A percentile compares a stretch with the other conserved stretches of the same genome.
Conservation (phyloP, 305 asterid species). For the Fraxinus floribunda region DNA sequence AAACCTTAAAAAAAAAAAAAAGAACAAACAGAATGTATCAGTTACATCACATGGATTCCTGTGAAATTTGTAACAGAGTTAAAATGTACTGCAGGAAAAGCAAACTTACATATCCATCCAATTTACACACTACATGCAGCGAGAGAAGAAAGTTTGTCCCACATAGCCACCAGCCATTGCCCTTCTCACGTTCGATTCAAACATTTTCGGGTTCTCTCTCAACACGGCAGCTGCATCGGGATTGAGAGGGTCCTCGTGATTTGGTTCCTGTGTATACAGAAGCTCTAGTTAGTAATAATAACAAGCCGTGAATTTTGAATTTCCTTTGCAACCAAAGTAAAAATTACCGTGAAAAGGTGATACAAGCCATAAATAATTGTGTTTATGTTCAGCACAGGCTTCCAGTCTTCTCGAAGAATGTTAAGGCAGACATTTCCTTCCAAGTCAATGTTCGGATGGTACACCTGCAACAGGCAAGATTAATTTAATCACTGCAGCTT, state of each 20-base stretch:
- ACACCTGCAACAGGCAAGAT: conserved; percentile 51
- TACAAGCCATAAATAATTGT: conserved; percentile 75
- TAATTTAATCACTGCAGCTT: neutral
- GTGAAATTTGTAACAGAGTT: conserved; percentile 8
- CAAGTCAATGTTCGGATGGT: conserved; percentile 92
- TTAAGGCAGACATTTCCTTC: conserved; percentile 97
- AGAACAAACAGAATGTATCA: conserved; percentile 36
- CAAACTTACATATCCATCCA: conserved; percentile 18
- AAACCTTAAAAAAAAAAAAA: conserved; percentile 20
- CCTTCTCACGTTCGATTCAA: conserved; percentile 58
- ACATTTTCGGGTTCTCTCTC: conserved; percentile 63
- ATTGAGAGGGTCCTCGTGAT: conserved; percentile 72
- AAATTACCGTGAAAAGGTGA: conserved; percentile 82
- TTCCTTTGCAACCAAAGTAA: neutral
- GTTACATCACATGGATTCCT: conserved; percentile 16
- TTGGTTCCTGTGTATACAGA: conserved; percentile 54
- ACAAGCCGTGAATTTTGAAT: neutral
- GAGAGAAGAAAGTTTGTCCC: conserved; percentile 60
- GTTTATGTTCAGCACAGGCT: conserved; percentile 89
- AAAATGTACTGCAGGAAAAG: neutral
- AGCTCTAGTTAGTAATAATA: conserved; percentile 10
- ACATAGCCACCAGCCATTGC: conserved; percentile 71
- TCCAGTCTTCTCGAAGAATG: conserved; percentile 99
- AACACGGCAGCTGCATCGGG: conserved; percentile 69
- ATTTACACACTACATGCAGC: conserved; percentile 53